phyloP scores from a whole-genome alignment of 2,329 filamentous ascomycete species.

The Fusarium goolgardi region DNA sequence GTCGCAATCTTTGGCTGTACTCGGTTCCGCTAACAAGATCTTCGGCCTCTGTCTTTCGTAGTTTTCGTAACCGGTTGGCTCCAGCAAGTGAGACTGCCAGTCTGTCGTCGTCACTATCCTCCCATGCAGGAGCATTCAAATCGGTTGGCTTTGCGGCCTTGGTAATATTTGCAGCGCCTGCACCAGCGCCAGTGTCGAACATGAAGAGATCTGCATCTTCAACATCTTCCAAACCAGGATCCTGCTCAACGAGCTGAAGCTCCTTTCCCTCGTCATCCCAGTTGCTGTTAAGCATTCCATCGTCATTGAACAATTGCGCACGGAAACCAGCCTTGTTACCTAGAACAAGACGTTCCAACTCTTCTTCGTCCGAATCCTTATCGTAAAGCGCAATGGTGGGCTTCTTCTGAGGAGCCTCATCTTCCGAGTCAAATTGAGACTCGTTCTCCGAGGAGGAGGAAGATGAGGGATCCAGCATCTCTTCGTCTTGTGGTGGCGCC shows the following conservation, averaged over 20 bases:
- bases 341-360: slow-evolving; percentile 88
- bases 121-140: slow-evolving; percentile 75
- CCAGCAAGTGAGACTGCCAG: slow-evolving; percentile 84
- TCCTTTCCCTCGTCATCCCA: slow-evolving; percentile 54
- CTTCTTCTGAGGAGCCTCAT: slow-evolving; percentile 46
- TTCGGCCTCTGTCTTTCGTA: slow-evolving; percentile 82
- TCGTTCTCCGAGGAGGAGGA: slow-evolving; percentile 49
- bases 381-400: slow-evolving; percentile 57
- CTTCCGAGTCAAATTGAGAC: slow-evolving; percentile 48
- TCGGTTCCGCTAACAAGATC: slow-evolving; percentile 88
- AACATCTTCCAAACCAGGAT: slow-evolving; percentile 67
- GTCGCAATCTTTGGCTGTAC: slow-evolving; percentile 82
- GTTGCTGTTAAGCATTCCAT: slow-evolving; percentile 51
- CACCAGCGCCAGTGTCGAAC: slow-evolving; percentile 73
- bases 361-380: slow-evolving; percentile 85
- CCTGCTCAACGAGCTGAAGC: slow-evolving; percentile 56
- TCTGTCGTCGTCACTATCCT: slow-evolving; percentile 95
- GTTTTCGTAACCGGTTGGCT: slow-evolving; percentile 80
- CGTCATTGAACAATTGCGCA: slow-evolving; percentile 73
- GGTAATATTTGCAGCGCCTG: slow-evolving; percentile 50
- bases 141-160: slow-evolving; percentile 45
- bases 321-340: slow-evolving; percentile 88
- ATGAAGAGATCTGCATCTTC: slow-evolving; percentile 89
- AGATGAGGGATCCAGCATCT: slow-evolving; percentile 44
- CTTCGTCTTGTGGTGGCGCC: slow-evolving; percentile 49